Conservation (phyloP, 2,329 filamentous ascomycete species). For the Parafenestella ontariensis region DNA sequence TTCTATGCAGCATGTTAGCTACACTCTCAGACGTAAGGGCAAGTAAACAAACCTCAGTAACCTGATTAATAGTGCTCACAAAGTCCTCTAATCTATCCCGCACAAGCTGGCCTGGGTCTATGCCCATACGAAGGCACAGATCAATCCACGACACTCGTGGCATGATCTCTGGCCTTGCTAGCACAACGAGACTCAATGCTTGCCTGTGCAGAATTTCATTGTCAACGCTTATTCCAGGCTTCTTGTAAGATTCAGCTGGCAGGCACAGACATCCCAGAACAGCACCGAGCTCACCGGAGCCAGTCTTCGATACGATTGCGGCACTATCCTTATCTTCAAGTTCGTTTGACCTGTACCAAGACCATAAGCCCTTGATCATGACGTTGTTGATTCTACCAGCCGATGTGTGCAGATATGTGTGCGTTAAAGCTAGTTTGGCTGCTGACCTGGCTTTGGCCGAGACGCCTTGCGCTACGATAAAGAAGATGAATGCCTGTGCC, state of each 20-base stretch:
- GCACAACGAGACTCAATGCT: constrained; percentile 76
- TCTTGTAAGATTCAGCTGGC: constrained; percentile 58
- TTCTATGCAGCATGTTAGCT: constrained; percentile 19
- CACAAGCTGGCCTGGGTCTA: constrained; percentile 83
- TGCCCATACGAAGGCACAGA: constrained; percentile 76
- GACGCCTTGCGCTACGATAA: constrained; percentile 69
- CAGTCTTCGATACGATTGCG: constrained; percentile 69
- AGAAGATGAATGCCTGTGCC: constrained; percentile 85
- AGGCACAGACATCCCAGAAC: constrained; percentile 70
- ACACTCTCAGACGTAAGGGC: constrained; percentile 14
- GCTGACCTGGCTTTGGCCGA: constrained; percentile 69
- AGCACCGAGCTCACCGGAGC: constrained; percentile 67
- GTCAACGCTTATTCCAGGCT: constrained; percentile 54
- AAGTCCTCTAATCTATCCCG: constrained; percentile 68
- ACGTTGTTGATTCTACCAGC: constrained; percentile 66
- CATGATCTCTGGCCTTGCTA: constrained; percentile 80
- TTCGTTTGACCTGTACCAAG: constrained; percentile 74
- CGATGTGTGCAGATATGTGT: constrained; percentile 65
- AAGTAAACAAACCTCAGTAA: constrained; percentile 60
- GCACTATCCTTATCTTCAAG: constrained; percentile 79
- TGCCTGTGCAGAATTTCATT: constrained; percentile 68
- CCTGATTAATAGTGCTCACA: constrained; percentile 69
- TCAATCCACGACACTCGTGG: constrained; percentile 88
- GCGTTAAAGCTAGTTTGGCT: constrained; percentile 67
- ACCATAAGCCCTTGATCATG: constrained; percentile 78